A percentile compares a stretch with the other conserved stretches of the same genome.
Conservation (phyloP, 768 basidiomycete genomes). For the Pisolithus albus region DNA sequence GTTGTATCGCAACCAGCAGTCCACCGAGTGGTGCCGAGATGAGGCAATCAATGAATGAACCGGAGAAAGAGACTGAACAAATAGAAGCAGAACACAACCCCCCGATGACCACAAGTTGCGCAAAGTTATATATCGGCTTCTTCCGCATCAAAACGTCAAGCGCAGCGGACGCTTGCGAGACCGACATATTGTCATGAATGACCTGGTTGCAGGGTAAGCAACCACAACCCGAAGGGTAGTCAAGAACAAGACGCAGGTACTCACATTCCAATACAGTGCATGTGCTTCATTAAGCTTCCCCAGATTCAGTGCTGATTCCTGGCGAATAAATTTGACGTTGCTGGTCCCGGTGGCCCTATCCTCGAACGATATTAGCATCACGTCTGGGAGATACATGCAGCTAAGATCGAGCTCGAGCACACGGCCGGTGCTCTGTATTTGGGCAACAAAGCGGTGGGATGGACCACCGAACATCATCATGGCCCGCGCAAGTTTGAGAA, state of each 20-base stretch:
- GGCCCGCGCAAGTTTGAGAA: slow-evolving; percentile 74
- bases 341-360: slow-evolving; percentile 75
- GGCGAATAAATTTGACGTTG: slow-evolving; percentile 73
- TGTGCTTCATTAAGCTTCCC: slow-evolving; percentile 70
- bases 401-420: slow-evolving; percentile 70
- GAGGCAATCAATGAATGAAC: slow-evolving; percentile 72
- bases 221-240: background rate
- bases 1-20: slow-evolving; percentile 66
- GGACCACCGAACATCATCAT: slow-evolving; percentile 91
- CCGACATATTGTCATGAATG: slow-evolving; percentile 76
- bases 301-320: slow-evolving; percentile 64
- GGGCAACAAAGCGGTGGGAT: slow-evolving; percentile 74
- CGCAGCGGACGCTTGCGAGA: slow-evolving; percentile 61
- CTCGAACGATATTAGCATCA: slow-evolving; percentile 78
- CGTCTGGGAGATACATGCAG: slow-evolving; percentile 70
- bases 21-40: slow-evolving; percentile 70
- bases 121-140: slow-evolving; percentile 52
- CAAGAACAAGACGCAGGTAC: slow-evolving; percentile 8
- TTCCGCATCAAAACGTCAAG: slow-evolving; percentile 72
- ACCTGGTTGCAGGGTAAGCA: slow-evolving; percentile 38
- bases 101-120: slow-evolving; percentile 62
- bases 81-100: slow-evolving; percentile 74
- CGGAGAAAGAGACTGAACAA: slow-evolving; percentile 63
- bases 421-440: slow-evolving; percentile 70
- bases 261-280: slow-evolving; percentile 65